Base-by-base conservation (phyloP, 1,139 yeast species). In the Yamadazyma oceani region DNA sequence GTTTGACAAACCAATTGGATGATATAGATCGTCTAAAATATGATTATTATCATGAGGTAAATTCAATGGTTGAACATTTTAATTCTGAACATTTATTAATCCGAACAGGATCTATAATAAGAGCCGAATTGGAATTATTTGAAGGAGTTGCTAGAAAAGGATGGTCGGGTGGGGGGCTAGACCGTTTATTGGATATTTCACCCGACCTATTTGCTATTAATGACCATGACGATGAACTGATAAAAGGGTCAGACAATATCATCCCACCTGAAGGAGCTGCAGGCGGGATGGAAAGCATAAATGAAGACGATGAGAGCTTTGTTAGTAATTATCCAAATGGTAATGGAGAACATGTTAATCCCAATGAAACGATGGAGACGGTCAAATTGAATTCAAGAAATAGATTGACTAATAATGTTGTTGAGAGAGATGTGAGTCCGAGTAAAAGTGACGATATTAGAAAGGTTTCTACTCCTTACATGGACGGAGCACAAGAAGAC, bases 151-250 rank as follows among this genome's bases (percentile, higher is more conserved):
- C 95, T 0, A 72, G 81, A 40, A 87, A 87, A 55, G 94, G 95
- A 7, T 83, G 90, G 88, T 73, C 85, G 9, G 95, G 95, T 8
- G 92, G 92, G 15, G 95, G 95, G 0, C 61, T 86, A 28, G 95
- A 87, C 53, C 82, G 76, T 21, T 62, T 87, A 37, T 62, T 81
- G 29, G 59, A 71, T n/a, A 58, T 69, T 34, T 69, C 80, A 10
- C 79, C 78, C 2, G 82, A 78, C 49, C 71, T 79, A 2, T 76
- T 78, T 51, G 66, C 62, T 25, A 58, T 52, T 6, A 51, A 47
- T 25, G 53, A 52, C 12, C 48, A 43, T 12, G 48, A 49, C 16
- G 45, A 43, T 10, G 47, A 42, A 24, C 24, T 14, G 36, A 13
- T 5, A 19, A 19, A 8, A n/a, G n/a, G n/a, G n/a, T n/a, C n/a